Evolutionary conservation across 306 rosid genomes (phyloP), one percentile per base, ranked within the genome.

Genomic region (Cajanus cajan): DNA sequence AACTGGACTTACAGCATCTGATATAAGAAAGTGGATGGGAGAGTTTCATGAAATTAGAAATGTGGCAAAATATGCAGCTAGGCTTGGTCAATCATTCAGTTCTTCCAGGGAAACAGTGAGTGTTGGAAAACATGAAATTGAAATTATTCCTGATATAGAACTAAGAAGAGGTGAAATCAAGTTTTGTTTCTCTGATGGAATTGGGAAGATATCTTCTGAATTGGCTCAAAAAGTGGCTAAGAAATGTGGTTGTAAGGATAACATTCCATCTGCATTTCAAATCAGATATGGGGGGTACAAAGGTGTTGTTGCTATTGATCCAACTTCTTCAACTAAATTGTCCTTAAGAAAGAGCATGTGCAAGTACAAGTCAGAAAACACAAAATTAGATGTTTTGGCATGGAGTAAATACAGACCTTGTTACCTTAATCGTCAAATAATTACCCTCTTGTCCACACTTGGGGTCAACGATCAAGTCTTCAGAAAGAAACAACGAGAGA

Each of bases 271-370:
- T 37, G 93, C 97, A 55, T 93, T 93, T 87, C 98, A 93, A 86
- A 91, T 93, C 75, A 89, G 98, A 43, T 94, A 91, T 79, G 94
- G 90, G 58, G 98, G 98, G 5, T 91, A 85, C 79, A 94, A 94
- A 86, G 98, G 98, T 47, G 97, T 94, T 78, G 97, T 94, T 77
- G 94, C 96, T 39, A 83, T 90, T 76, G 97, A 94, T 83, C 98
- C 90, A 37, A 82, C 82, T 47, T 94, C 98, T 15, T 59, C 79
- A 16, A 47, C 41, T 12, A 94, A 94, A 66, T 82, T 94, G n/a
- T 91, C 96, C 7, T 75, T 94, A 36, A 89, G 98, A 85, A 74
- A 77, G 43, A 94, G 98, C 83, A 94, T 94, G 98, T 75, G 64
- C 57, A 93, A 93, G 85, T 93, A 83, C 70, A 89, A 91, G 39